Evolutionary conservation across 1,139 yeast genomes (phyloP).

Genomic region (Candida dubliniensis): DNA sequence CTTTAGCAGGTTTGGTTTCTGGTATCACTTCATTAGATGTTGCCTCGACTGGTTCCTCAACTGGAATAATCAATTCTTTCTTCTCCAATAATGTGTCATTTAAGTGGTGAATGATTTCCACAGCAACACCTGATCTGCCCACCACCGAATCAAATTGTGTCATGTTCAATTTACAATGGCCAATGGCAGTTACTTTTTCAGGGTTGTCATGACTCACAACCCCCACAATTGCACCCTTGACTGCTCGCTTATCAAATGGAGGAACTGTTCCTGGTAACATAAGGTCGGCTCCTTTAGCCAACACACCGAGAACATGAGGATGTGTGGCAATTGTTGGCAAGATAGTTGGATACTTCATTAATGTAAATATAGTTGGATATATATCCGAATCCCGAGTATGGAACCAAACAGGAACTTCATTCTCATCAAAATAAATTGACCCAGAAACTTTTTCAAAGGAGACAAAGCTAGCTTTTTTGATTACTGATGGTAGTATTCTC

Average conservation of each 20-base stretch:
- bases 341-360: constrained; percentile 69
- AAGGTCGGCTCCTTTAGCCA: constrained; percentile 79
- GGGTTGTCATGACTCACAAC: constrained; percentile 65
- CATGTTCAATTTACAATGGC: constrained; percentile 59
- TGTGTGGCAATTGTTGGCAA: constrained; percentile 73
- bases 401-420: constrained; percentile 74
- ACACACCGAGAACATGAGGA: constrained; percentile 61
- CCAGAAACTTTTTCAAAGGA: constrained; percentile 59
- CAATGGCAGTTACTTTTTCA: constrained; percentile 71
- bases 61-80: neutral
- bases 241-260: constrained; percentile 58
- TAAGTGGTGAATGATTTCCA: constrained; percentile 52
- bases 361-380: constrained; percentile 70
- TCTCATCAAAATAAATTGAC: constrained; percentile 60
- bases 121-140: constrained; percentile 69
- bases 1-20: constrained; percentile 14
- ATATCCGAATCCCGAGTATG: constrained; percentile 53
- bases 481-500: constrained; percentile 55
- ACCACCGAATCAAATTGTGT: constrained; percentile 40
- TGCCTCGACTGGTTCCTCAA: constrained; percentile 23
- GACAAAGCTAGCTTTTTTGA: constrained; percentile 67
- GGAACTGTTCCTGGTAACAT: constrained; percentile 90
- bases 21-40: constrained; percentile 28
- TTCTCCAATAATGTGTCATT: constrained; percentile 48
- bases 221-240: constrained; percentile 64